Base-by-base conservation (phyloP, 139 green algal genomes). In the Penium margaritaceum region DNA sequence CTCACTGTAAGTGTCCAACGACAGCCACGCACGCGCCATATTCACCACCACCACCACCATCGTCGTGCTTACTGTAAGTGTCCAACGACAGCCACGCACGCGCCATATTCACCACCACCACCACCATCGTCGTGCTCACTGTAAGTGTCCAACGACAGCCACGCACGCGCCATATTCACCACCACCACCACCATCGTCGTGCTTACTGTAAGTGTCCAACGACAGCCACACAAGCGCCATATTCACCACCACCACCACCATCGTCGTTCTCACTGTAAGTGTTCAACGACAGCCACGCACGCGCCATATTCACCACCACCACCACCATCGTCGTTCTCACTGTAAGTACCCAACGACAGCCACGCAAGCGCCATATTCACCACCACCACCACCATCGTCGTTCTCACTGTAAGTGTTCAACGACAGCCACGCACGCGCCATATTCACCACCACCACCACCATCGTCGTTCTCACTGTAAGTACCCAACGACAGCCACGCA, bases 391-490 rank as follows among this genome's bases (percentile, higher is more conserved):
- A 12, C 64, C 29, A 29, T 57, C 1, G 64, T 38, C 12, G n/a
- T 58, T 27, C 33, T 72, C 14, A 72, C 29, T 62, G 39, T 27
- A 57, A 63, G 64, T 30, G 12, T 66, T 66, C 15, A n/a, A n/a
- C n/a, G n/a, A n/a, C 32, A 29, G 68, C 19, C 68, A 75, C 39
- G 68, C 47, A 19, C 29, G 61, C 27, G 68, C 51, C 24, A 75
- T 75, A 6, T 75, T 75, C 68, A 75, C 68, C 14, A 66, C 44
- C 32, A 75, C 68, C 2, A 75, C 68, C 0, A 51, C 41, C 32
- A 75, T 75, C 29, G 68, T 75, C 32, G 47, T 75, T 47, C 68
- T 75, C 68, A 75, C 68, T 27, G 68, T 75, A 62, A 69, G 61
- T 34, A 12, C 57, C 14, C 57, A 24, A 57, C 19, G 30, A 21